Percentiles rank a stretch among this genome's conserved stretches.
Evolutionary conservation across 495 filamentous ascomycete species (phyloP).

Genomic region (Elaphomyces granulatus): DNA sequence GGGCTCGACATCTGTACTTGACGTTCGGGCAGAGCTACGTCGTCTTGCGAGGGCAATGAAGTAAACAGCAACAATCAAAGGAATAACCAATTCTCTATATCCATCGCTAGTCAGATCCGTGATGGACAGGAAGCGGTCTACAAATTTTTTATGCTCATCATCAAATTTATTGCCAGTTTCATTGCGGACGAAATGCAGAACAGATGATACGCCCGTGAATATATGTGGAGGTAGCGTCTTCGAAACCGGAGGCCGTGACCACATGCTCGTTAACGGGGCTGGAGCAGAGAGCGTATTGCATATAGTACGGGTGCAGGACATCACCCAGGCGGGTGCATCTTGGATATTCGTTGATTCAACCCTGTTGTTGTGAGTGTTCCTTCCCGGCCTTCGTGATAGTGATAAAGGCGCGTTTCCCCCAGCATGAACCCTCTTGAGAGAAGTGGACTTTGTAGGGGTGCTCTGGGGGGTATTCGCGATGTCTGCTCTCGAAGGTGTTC

Average conservation of each 20-base stretch:
- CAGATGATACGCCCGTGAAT: conserved; percentile 44
- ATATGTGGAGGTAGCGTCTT: conserved; percentile 45
- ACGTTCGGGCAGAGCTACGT: conserved; percentile 20
- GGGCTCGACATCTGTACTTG: conserved; percentile 21
- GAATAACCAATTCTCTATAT: conserved; percentile 28
- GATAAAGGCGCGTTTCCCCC: conserved; percentile 9
- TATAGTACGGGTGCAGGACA: conserved; percentile 48
- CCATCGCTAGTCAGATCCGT: conserved; percentile 21
- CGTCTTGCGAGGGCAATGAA: conserved; percentile 42
- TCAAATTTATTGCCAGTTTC: conserved; percentile 16
- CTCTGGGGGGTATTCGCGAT: conserved; percentile 22
- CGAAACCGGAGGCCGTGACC: conserved; percentile 33
- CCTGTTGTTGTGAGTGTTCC: conserved; percentile 10
- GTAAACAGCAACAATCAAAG: conserved; percentile 49
- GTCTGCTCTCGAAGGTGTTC: conserved; percentile 23
- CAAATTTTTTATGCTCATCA: conserved; percentile 24
- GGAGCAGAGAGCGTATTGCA: conserved; percentile 47
- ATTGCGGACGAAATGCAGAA: conserved; percentile 27
- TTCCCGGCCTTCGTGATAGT: conserved; percentile 15
- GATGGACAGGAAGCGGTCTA: conserved; percentile 23
- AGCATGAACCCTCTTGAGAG: conserved; percentile 23
- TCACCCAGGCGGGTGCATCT: conserved; percentile 50
- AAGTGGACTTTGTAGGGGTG: conserved; percentile 29
- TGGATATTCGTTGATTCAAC: conserved; percentile 21
- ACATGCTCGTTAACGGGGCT: conserved; percentile 29